A percentile compares a stretch with the other conserved stretches of the same genome.
phyloP scores from a whole-genome alignment of 2,329 filamentous ascomycete genomes.

The Eutypella sp. region DNA sequence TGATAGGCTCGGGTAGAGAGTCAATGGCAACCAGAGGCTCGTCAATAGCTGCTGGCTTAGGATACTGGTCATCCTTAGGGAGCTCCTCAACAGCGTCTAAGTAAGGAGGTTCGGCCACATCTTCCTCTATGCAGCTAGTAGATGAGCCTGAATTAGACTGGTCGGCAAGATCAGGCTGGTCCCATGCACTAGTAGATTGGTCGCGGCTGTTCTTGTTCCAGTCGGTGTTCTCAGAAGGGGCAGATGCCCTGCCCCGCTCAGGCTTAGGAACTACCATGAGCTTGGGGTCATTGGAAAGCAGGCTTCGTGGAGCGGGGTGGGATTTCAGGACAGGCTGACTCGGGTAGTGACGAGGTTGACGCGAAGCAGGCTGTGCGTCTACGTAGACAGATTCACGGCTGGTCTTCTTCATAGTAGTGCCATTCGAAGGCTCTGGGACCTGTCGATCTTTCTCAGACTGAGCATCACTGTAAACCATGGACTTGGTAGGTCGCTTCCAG shows the following conservation, averaged over 20 bases:
- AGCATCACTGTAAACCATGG: slow-evolving; percentile 22
- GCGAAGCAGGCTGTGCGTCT: neutral
- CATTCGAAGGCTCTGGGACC: neutral
- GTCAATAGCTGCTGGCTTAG: neutral
- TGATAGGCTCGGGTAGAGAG: slow-evolving; percentile 6
- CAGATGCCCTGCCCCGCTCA: neutral
- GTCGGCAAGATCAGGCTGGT: neutral
- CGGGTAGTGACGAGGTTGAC: slow-evolving; percentile 41
- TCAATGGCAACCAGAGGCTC: slow-evolving; percentile 6
- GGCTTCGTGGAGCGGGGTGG: slow-evolving; percentile 36
- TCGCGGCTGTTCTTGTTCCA: slow-evolving; percentile 1
- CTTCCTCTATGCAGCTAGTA: slow-evolving; percentile 22
- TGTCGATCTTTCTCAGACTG: slow-evolving; percentile 8
- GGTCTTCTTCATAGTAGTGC: neutral
- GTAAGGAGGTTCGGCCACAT: slow-evolving; percentile 37
- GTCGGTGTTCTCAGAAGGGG: neutral
- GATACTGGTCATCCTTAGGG: slow-evolving; percentile 16
- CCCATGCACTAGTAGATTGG: slow-evolving; percentile 13
- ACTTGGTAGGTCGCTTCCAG: slow-evolving; percentile 10
- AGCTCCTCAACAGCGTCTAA: slow-evolving; percentile 42
- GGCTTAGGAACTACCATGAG: slow-evolving; percentile 5
- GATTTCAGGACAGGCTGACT: slow-evolving; percentile 49
- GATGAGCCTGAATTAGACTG: slow-evolving; percentile 2
- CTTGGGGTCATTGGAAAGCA: slow-evolving; percentile 26
- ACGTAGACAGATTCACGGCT: slow-evolving; percentile 1